phyloP scores from a whole-genome alignment of 2,329 filamentous ascomycete species.

The Aureobasidium sp. region DNA sequence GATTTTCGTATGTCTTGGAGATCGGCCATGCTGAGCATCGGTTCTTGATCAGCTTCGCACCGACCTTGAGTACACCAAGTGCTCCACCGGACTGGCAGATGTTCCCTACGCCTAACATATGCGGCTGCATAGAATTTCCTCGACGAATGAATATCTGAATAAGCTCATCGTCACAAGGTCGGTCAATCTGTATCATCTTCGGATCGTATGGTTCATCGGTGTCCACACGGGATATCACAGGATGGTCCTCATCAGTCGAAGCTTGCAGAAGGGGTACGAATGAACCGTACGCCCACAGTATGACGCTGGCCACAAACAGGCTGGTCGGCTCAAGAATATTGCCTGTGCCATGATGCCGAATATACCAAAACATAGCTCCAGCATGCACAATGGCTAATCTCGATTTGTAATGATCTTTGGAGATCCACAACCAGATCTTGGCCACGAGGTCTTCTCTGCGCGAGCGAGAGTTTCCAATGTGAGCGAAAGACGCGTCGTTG shows the following conservation, averaged over 20 bases:
- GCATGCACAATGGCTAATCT: conserved; percentile 24
- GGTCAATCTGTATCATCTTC: conserved; percentile 27
- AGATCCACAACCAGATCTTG: conserved; percentile 23
- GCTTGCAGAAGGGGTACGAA: conserved; percentile 23
- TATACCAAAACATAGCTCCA: conserved; percentile 25
- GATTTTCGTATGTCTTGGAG: conserved; percentile 12
- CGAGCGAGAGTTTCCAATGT: conserved; percentile 6
- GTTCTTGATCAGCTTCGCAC: conserved; percentile 26
- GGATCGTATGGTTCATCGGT: conserved; percentile 21
- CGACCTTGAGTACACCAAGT: conserved; percentile 24
- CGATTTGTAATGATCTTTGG: conserved; percentile 25
- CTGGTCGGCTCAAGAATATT: conserved; percentile 24
- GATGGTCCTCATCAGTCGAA: conserved; percentile 1
- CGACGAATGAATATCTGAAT: conserved; percentile 27
- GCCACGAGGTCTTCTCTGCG: conserved; percentile 20
- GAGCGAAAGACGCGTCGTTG: neutral
- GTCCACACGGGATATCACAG: neutral
- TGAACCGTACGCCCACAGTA: conserved; percentile 24
- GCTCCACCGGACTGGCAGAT: conserved; percentile 22
- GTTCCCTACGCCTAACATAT: conserved; percentile 27
- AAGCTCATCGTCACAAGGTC: conserved; percentile 29
- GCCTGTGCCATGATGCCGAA: conserved; percentile 22
- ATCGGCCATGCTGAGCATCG: conserved; percentile 17
- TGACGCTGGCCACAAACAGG: conserved; percentile 21
- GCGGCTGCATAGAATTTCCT: conserved; percentile 26